These are phyloP conservation scores for Evansstolkia leycettana DNA, from an alignment of 495 filamentous ascomycete species.

Conservation along the genomic window DNA sequence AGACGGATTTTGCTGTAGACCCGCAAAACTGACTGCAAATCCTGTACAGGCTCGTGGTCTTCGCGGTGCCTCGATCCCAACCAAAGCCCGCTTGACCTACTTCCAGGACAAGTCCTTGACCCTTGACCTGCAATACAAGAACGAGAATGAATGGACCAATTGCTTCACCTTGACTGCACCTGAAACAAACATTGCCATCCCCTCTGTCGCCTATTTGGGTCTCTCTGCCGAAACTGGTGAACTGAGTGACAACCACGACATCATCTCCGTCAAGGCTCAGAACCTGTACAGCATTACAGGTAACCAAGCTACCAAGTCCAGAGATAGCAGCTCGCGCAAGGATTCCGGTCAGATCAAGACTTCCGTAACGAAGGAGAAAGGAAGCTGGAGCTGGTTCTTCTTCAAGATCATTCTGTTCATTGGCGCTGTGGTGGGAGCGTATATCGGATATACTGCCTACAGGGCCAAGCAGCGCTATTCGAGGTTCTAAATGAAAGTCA, in stretches of 20 bases:
- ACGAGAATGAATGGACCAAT: slow-evolving; percentile 71
- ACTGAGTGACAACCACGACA: slow-evolving; percentile 94
- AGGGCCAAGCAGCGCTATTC: slow-evolving; percentile 60
- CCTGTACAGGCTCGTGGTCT: slow-evolving; percentile 63
- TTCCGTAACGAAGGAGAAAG: slow-evolving; percentile 26
- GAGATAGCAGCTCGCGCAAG: slow-evolving; percentile 24
- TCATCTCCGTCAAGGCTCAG: slow-evolving; percentile 75
- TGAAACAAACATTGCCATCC: slow-evolving; percentile 64
- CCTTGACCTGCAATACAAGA: slow-evolving; percentile 88
- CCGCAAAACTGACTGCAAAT: slow-evolving; percentile 1
- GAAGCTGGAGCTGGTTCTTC: slow-evolving; percentile 89
- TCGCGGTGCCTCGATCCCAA: slow-evolving; percentile 62
- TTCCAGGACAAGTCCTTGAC: slow-evolving; percentile 91
- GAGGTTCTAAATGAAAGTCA: slow-evolving; percentile 48
- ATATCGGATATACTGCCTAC: slow-evolving; percentile 77
- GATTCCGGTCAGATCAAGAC: slow-evolving; percentile 22
- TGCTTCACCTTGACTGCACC: slow-evolving; percentile 64
- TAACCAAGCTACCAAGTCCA: slow-evolving; percentile 21
- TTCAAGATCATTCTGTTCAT: slow-evolving; percentile 72
- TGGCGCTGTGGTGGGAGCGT: slow-evolving; percentile 54
- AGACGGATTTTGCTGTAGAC: too few species aligned
- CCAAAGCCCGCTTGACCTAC: slow-evolving; percentile 82
- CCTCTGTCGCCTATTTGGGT: slow-evolving; percentile 84
- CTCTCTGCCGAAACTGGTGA: slow-evolving; percentile 96
- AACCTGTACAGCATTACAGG: slow-evolving; percentile 67